Conservation (phyloP, 441 rosid genomes). For the Populus tomentosa region DNA sequence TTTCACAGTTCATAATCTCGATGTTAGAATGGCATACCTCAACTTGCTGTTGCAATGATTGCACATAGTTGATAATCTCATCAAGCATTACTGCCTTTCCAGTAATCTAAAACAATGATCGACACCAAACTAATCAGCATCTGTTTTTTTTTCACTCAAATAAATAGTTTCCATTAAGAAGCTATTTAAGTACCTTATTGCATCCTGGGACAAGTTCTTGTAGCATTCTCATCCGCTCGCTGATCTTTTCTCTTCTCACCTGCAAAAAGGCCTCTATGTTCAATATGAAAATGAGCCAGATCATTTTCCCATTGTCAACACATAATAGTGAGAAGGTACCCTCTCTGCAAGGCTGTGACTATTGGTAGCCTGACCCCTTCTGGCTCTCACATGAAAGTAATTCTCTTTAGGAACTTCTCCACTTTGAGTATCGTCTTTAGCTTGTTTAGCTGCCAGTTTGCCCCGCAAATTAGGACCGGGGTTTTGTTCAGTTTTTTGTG, state of each 20-base stretch:
- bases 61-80: conserved; percentile 94
- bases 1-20: not conserved
- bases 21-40: conserved; percentile 48
- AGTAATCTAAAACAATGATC: conserved; percentile 55
- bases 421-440: conserved; percentile 57
- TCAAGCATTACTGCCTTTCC: conserved; percentile 98
- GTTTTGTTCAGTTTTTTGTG: conserved; percentile 44
- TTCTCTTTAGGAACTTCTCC: conserved; percentile 69
- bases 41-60: conserved; percentile 85
- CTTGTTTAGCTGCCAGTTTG: conserved; percentile 48
- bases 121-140: conserved; percentile 18
- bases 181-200: conserved; percentile 46
- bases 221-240: conserved; percentile 81
- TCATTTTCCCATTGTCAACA: not conserved
- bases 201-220: conserved; percentile 96
- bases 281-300: conserved; percentile 11
- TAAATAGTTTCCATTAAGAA: not conserved
- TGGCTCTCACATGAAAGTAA: conserved; percentile 89
- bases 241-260: conserved; percentile 92
- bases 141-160: not conserved
- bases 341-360: conserved; percentile 27
- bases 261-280: conserved; percentile 19
- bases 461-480: conserved; percentile 35
- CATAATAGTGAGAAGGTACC: conserved; percentile 34
- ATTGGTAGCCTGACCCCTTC: conserved; percentile 93